Evolutionary conservation across 805 yeast species (phyloP).

Genomic region (Priceomyces carsonii): DNA sequence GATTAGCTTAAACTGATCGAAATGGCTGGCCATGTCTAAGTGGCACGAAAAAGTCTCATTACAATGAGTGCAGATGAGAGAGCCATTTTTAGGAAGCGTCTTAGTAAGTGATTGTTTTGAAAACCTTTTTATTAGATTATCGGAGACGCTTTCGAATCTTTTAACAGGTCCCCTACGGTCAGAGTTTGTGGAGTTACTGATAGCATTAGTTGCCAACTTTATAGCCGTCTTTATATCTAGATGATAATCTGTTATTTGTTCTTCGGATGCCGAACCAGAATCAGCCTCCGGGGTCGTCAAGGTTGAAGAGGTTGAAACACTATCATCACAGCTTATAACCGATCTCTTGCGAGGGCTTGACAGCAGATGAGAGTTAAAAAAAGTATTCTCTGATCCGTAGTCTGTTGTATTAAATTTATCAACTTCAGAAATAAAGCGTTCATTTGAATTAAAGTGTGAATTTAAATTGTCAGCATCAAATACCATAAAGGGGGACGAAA

Average conservation of each 20-base stretch:
- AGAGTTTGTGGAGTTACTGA: not conserved
- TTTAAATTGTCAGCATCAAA: slow-evolving; percentile 4
- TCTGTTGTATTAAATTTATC: too few species aligned
- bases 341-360: too few species aligned
- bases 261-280: not conserved
- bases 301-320: not conserved
- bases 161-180: not conserved
- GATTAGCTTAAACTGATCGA: slow-evolving; percentile 16
- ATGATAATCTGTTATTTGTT: slow-evolving; percentile 2
- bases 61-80: slow-evolving; percentile 9
- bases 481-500: slow-evolving; percentile 4
- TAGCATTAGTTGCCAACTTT: slow-evolving; percentile 6
- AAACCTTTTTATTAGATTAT: slow-evolving; percentile 6
- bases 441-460: too few species aligned
- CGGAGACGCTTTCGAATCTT: slow-evolving; percentile 4
- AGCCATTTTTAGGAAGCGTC: slow-evolving; percentile 1
- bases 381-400: too few species aligned
- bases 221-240: slow-evolving; percentile 4
- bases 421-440: too few species aligned
- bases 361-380: too few species aligned
- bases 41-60: slow-evolving; percentile 3
- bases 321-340: too few species aligned
- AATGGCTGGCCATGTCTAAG: slow-evolving; percentile 20
- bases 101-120: slow-evolving; percentile 3
- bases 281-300: not conserved